These are phyloP conservation scores for Exsudoporus floridanus DNA, from an alignment of 1,284 basidiomycete species.

Conservation along the genomic window DNA sequence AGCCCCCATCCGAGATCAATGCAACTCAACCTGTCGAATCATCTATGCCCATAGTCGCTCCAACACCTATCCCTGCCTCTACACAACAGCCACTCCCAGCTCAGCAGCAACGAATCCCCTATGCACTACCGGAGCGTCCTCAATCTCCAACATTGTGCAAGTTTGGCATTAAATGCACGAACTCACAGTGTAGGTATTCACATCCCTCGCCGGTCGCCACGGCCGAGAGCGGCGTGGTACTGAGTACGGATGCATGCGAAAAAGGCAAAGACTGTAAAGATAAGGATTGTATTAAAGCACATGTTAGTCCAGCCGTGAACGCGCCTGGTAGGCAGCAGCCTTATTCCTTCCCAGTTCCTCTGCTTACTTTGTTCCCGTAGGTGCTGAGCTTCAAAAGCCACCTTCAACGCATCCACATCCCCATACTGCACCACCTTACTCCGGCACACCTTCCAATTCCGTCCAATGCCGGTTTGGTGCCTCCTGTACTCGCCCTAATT, in stretches of 20 bases:
- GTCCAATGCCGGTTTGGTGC: slow-evolving; percentile 73
- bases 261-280: slow-evolving; percentile 85
- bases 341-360: not conserved
- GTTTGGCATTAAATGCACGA: slow-evolving; percentile 85
- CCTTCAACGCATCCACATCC: slow-evolving; percentile 28
- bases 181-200: slow-evolving; percentile 81
- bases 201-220: slow-evolving; percentile 93
- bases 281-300: slow-evolving; percentile 85
- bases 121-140: slow-evolving; percentile 68
- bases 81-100: slow-evolving; percentile 31
- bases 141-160: slow-evolving; percentile 89
- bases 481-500: slow-evolving; percentile 71
- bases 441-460: slow-evolving; percentile 36
- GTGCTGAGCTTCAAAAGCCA: slow-evolving; percentile 45
- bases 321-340: slow-evolving; percentile 47
- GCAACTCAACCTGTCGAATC: slow-evolving; percentile 23
- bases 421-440: slow-evolving; percentile 21
- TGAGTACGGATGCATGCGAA: slow-evolving; percentile 88
- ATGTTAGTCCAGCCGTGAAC: slow-evolving; percentile 83
- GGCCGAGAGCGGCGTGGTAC: slow-evolving; percentile 86
- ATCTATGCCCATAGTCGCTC: slow-evolving; percentile 37
- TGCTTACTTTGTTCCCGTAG: slow-evolving; percentile 22
- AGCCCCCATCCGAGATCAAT: slow-evolving; percentile 35
- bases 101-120: slow-evolving; percentile 43
- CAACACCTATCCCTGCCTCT: slow-evolving; percentile 35